Percentiles rank a stretch among this genome's conserved stretches.
phyloP scores from a whole-genome alignment of 345 rosid genomes.

The Carallia pectinifolia region DNA sequence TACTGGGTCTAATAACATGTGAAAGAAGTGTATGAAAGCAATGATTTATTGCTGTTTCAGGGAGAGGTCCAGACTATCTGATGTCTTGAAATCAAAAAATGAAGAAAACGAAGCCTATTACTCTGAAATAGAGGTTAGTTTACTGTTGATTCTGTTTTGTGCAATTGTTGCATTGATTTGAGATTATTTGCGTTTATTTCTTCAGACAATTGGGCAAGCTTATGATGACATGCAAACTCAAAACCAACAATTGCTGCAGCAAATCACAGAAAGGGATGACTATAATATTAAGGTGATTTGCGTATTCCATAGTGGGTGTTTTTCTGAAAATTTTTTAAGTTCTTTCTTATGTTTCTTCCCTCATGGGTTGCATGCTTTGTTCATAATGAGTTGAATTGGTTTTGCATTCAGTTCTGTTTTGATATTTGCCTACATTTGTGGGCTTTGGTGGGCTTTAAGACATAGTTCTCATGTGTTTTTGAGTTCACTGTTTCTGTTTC shows the following conservation, averaged over 20 bases:
- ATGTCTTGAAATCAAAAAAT: conserved; percentile 71
- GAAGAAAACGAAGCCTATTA: conserved; percentile 89
- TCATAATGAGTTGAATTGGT: not conserved
- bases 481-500: too few relatives aligned
- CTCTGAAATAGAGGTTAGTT: conserved; percentile 89
- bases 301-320: not conserved
- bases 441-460: too few relatives aligned
- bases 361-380: not conserved
- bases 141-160: conserved; percentile 20
- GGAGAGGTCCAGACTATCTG: conserved; percentile 57
- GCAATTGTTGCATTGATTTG: conserved; percentile 17
- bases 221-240: conserved; percentile 95
- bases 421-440: too few relatives aligned
- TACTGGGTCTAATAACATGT: not conserved
- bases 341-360: not conserved
- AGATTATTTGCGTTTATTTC: conserved; percentile 28
- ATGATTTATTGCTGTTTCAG: conserved; percentile 42
- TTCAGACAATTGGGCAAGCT: conserved; percentile 87
- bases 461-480: too few relatives aligned
- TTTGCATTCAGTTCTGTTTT: not conserved
- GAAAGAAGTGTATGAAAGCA: not conserved
- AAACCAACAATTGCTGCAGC: conserved; percentile 92
- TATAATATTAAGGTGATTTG: conserved; percentile 85
- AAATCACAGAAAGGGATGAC: conserved; percentile 94
- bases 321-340: not conserved